Evolutionary conservation across 1,139 yeast species (phyloP), one percentile per base, ranked within the genome.

Genomic region (Hansenula lynferdii): DNA sequence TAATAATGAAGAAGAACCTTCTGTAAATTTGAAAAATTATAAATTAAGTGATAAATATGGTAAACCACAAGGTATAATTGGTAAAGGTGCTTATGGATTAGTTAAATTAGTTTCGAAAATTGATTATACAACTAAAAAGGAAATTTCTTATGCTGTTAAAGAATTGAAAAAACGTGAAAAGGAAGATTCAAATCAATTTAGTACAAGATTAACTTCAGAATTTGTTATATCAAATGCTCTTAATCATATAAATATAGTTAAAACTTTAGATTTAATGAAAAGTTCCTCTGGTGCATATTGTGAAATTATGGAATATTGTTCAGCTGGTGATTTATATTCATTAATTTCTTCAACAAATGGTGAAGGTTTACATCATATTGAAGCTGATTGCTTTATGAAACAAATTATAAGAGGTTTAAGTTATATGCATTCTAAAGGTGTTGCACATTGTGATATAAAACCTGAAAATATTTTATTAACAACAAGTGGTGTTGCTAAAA

Each of bases 301-400:
- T 31, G 87, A 80, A 54, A 83, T 84, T n/a, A 77, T 83, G 87
- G 87, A 80, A 53, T 81, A 77, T 53, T 78, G 87, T 40, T 74
- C 80, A 3, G 82, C 86, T 37, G 92, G 94, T 27, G 89, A 84
- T 58, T 62, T 85, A 28, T 83, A 72, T 50, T 60, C 77, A 4
- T 55, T 73, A 25, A 64, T 74, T 19, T 37, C 42, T 12, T 44
- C 48, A 31, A 47, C 49, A 11, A 49, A 56, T 38, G 62, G 67
- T 5, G 59, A 62, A 7, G 67, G 70, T 2, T 47, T 74, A 14
- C 73, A 75, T 42, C 68, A 77, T 8, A 61, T 75, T 20, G 87
- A 81, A 53, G 70, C 81, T 23, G 89, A 82, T 54, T 82, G 90
- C 55, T 78, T 79, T 49, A 67, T 80, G 59, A 82, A 81, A 48